Conservation (phyloP, 1,284 basidiomycete species). For the Pseudozyma sp. region DNA sequence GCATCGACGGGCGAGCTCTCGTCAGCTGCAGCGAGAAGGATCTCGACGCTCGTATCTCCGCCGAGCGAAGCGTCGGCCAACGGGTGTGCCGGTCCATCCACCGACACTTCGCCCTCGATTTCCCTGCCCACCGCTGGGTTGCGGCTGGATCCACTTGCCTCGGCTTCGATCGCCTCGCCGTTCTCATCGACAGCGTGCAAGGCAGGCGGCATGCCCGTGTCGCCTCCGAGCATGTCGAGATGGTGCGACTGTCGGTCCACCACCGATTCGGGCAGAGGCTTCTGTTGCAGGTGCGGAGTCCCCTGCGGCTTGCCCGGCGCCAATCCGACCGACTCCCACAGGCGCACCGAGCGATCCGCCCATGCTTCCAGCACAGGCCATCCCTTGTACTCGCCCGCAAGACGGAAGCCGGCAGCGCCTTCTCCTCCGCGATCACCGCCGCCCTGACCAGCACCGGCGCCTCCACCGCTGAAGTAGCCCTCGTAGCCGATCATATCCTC, state of each 20-base stretch:
- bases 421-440: conserved; percentile 63
- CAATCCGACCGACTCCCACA: conserved; percentile 63
- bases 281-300: conserved; percentile 22
- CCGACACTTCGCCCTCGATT: conserved; percentile 19
- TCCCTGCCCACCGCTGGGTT: conserved; percentile 22
- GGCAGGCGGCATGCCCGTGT: conserved; percentile 23
- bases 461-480: conserved; percentile 61
- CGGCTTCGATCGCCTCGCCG: conserved; percentile 43
- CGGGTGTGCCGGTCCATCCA: conserved; percentile 44
- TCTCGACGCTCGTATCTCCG: conserved; percentile 30
- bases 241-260: conserved; percentile 31
- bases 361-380: conserved; percentile 67
- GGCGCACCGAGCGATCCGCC: conserved; percentile 63
- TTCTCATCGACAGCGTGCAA: conserved; percentile 44
- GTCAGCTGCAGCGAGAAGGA: conserved; percentile 31
- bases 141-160: conserved; percentile 28
- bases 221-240: conserved; percentile 33
- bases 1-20: conserved; percentile 3
- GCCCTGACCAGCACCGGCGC: conserved; percentile 56
- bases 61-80: conserved; percentile 29
- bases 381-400: conserved; percentile 62
- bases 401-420: conserved; percentile 56
- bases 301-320: conserved; percentile 46
- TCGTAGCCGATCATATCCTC: conserved; percentile 67
- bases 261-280: conserved; percentile 33